These are phyloP conservation scores for Sporothrix brunneoviolacea DNA, from an alignment of 2,329 filamentous ascomycete species.

Conservation along the genomic window DNA sequence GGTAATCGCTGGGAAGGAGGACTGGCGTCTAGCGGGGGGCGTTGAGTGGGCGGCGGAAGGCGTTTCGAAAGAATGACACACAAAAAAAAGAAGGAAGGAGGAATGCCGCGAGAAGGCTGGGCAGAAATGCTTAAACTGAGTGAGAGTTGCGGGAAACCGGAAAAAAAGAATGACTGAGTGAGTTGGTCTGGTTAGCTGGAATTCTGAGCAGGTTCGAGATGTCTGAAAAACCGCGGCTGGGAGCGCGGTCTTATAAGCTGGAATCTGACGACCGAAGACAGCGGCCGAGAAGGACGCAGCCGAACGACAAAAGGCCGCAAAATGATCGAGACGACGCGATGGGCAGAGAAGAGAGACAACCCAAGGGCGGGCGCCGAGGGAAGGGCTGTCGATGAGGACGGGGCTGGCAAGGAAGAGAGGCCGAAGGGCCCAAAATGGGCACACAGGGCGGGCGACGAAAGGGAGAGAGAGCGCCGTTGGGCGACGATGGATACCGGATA, in stretches of 20 bases:
- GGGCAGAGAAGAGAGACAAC: neutral
- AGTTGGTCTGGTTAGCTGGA: conserved; percentile 5
- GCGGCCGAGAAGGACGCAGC: neutral
- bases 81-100: neutral
- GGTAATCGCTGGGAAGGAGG: too few species aligned
- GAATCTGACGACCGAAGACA: neutral
- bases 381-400: conserved; percentile 1
- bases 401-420: neutral
- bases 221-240: conserved; percentile 5
- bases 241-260: conserved; percentile 9
- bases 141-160: neutral
- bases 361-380: conserved; percentile 2
- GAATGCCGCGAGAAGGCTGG: too few species aligned
- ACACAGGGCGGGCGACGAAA: conserved; percentile 17
- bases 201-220: neutral
- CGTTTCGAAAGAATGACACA: neutral
- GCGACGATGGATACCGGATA: too few species aligned
- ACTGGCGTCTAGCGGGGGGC: neutral
- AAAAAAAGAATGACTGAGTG: conserved; percentile 13
- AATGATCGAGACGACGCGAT: neutral
- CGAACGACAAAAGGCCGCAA: neutral
- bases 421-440: neutral
- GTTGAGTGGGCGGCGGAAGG: neutral
- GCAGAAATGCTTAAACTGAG: neutral
- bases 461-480: too few species aligned